Evolutionary conservation across 129 eudicot species (phyloP).

Genomic region (Centella asiatica): DNA sequence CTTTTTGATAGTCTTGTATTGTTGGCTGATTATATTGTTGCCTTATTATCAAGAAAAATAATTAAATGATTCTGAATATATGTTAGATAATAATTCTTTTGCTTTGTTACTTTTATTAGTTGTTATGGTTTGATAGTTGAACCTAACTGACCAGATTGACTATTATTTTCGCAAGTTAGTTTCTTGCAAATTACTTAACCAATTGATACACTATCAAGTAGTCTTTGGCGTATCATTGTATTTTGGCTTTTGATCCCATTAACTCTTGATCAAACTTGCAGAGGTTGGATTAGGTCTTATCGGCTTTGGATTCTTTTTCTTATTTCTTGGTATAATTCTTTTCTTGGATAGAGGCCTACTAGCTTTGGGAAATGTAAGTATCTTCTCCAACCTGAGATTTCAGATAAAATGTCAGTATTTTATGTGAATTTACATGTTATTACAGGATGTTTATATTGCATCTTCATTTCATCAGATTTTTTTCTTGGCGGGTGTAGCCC

Average conservation of each 20-base stretch:
- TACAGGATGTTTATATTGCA: neutral
- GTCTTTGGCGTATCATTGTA: too few species aligned
- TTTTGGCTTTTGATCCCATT: neutral
- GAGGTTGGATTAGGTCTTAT: conserved; percentile 47
- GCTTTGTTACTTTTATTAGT: too few species aligned
- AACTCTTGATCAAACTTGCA: conserved; percentile 20
- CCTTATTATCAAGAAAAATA: too few species aligned
- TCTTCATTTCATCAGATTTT: conserved; percentile 22
- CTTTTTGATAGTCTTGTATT: too few species aligned
- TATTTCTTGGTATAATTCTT: conserved; percentile 38
- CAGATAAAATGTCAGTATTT: neutral
- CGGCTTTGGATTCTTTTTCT: conserved; percentile 45
- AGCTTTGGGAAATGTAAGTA: conserved; percentile 53
- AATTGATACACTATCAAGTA: too few species aligned
- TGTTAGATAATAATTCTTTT: too few species aligned
- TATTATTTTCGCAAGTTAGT: too few species aligned
- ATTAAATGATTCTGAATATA: too few species aligned
- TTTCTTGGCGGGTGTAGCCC: conserved; percentile 36
- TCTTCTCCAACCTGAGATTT: neutral
- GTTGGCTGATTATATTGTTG: too few species aligned
- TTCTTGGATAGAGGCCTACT: conserved; percentile 55
- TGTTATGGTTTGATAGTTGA: too few species aligned
- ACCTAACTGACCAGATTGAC: too few species aligned
- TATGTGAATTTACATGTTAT: neutral
- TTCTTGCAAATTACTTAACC: too few species aligned